Evolutionary conservation across 352 stramenopile genomes (phyloP), one percentile per base, ranked within the genome.

Genomic region (Phytophthora foliorum): DNA sequence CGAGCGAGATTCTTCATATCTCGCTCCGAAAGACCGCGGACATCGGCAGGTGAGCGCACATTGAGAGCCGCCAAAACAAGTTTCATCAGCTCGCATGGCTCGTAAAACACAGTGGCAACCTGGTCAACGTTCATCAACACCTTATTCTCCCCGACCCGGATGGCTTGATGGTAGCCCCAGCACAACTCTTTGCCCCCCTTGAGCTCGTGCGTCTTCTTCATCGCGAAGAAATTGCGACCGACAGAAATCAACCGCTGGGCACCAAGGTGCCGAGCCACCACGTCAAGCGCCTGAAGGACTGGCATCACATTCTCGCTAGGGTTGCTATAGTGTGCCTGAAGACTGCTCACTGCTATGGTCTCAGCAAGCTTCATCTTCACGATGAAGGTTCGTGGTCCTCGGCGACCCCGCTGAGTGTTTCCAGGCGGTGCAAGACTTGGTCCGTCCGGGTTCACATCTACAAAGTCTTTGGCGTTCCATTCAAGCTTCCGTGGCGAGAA

Each of bases 81-180:
- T 9, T 88, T 77, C 39, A 92, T 59, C 22, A 91, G 69, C 14
- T 81, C 58, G 17, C 77, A 77, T 0, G 82, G 72, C 0, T 77
- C 57, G 24, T 89, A 90, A 27, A 92, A 93, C 21, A 88, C 86
- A 0, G 81, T 92, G 3, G 84, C 83, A 1, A 78, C 82, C 45
- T 87, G 81, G 31, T 93, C 86, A 6, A 93, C 79, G 45, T 93
- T 93, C 50, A 93, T 61, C 21, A 90, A 45, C 27, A 93, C 50
- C 52, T 84, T 84, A 5, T 67, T 57, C 42, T 92, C 74, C 0
- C 75, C 75, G 1, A 88, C 60, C 25, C 79, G 81, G 32, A 93
- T 86, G 1, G 74, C 79, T 72, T 93, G 86, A 36, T 92, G 83
- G 50, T 92, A 93, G 1, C 86, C 86, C 78, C 80, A 92, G 32